Base-by-base conservation (phyloP, 805 yeast species). In the Priceomyces fermenticarens region DNA sequence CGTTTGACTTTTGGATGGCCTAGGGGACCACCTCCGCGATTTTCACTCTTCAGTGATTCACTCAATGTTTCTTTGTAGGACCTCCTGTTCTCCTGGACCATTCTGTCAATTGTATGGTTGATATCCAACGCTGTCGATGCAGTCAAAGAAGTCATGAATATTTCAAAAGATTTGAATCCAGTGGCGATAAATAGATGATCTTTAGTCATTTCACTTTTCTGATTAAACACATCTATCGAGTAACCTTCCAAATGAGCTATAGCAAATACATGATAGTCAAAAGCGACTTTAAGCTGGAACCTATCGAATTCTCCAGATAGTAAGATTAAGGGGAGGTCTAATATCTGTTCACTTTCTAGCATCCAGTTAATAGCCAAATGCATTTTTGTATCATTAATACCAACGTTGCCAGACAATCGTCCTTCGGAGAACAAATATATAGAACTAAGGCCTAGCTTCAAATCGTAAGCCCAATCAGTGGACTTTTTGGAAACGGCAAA, bases 211-310 rank as follows among this genome's bases (percentile, higher is more conserved):
- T 68, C 69, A 35, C 75, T 83, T 49, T 80, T 77, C 52, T 84
- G 87, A 57, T 91, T 93, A 57, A 75, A 82, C 13, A 88, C 66
- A 17, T 78, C 79, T 11, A 84, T 60, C 10, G 72, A 63, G 17
- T 80, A 63, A 1, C 65, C 63, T 5, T 67, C 60, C 14, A 84
- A 58, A 11, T 72, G 70, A 2, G 81, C 77, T 35, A 91, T 75
- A 27, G 87, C 75, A 58, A 93, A 89, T 12, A 87, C 78, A 55
- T 91, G 97, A 57, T 81, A 88, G 57, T 93, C 98, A 52, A 91
- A 80, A 0, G 89, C 81, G 3, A 82, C 64, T 52, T 84, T 85
- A 2, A 77, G 52, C 20, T 81, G 79, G 14, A 87, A 51, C 3
- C 70, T 63, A 2, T 68, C 79, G 26, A 88, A 56, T 0, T 83